Evolutionary conservation across 495 filamentous ascomycete species (phyloP).

Genomic region (Delitschia confertaspora): DNA sequence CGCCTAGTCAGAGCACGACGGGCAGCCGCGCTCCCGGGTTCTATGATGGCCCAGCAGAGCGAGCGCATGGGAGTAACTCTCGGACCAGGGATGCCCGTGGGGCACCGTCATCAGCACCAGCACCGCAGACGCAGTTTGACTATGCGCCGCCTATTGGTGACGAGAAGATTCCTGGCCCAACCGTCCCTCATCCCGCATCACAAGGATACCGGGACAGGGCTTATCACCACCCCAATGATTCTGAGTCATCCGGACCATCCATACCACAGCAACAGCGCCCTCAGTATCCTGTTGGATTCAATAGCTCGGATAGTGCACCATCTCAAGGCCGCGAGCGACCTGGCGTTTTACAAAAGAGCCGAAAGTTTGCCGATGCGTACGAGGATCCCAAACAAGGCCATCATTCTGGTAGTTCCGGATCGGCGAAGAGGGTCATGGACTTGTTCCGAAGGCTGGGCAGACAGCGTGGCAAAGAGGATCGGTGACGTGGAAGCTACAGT

Average conservation of each 20-base stretch:
- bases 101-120: slow-evolving; percentile 13
- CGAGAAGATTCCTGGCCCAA: slow-evolving; percentile 25
- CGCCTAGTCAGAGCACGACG: slow-evolving; percentile 34
- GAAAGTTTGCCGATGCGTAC: slow-evolving; percentile 84
- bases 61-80: slow-evolving; percentile 12
- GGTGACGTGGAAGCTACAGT: slow-evolving; percentile 4
- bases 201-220: slow-evolving; percentile 8
- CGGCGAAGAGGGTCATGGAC: slow-evolving; percentile 91
- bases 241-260: slow-evolving; percentile 20
- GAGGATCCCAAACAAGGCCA: slow-evolving; percentile 60
- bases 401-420: slow-evolving; percentile 72
- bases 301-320: slow-evolving; percentile 8
- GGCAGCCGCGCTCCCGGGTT: slow-evolving; percentile 32
- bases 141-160: slow-evolving; percentile 18
- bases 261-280: slow-evolving; percentile 6
- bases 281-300: slow-evolving; percentile 21
- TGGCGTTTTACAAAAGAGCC: slow-evolving; percentile 67
- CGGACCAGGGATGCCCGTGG: slow-evolving; percentile 2
- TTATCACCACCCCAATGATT: slow-evolving; percentile 24
- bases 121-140: slow-evolving; percentile 24
- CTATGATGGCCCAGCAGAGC: slow-evolving; percentile 30
- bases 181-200: slow-evolving; percentile 16
- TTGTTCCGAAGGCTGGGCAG: slow-evolving; percentile 85
- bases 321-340: slow-evolving; percentile 11
- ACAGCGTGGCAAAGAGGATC: slow-evolving; percentile 34